Percentiles rank a stretch among this genome's conserved stretches.
These are phyloP conservation scores for Pichia sp. DNA, from an alignment of 1,139 yeast genomes.

Conservation along the genomic window DNA sequence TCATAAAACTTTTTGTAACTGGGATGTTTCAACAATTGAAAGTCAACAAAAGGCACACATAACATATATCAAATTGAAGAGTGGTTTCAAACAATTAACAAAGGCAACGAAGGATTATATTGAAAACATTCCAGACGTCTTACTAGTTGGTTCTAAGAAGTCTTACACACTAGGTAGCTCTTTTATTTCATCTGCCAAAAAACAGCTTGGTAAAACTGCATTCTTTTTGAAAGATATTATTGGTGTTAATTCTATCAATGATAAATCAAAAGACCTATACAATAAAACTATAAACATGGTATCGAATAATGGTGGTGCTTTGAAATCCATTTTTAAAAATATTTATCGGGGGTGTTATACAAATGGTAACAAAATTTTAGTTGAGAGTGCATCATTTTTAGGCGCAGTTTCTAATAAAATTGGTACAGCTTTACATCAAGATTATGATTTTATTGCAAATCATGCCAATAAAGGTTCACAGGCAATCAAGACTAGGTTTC, in stretches of 20 bases:
- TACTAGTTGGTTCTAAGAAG: background rate
- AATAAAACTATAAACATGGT: background rate
- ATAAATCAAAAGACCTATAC: background rate
- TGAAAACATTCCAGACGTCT: background rate
- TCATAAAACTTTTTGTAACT: slow-evolving; percentile 4
- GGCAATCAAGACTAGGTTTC: background rate
- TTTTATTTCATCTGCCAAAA: background rate
- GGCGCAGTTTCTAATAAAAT: background rate
- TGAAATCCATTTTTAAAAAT: background rate
- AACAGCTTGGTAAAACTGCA: too few species aligned
- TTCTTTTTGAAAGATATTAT: background rate
- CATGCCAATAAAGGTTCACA: background rate
- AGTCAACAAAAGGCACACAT: background rate
- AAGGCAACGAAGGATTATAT: background rate
- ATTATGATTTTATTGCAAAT: background rate
- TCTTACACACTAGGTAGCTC: background rate
- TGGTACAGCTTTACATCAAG: background rate
- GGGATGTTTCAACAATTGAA: slow-evolving; percentile 2
- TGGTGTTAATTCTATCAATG: background rate
- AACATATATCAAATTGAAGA: background rate
- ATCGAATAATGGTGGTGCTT: background rate
- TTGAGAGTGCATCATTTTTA: background rate
- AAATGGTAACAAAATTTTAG: background rate
- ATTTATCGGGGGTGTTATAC: background rate
- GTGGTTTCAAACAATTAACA: background rate